phyloP scores from a whole-genome alignment of 257 asterid genomes.

The Verbascum thapsus region DNA sequence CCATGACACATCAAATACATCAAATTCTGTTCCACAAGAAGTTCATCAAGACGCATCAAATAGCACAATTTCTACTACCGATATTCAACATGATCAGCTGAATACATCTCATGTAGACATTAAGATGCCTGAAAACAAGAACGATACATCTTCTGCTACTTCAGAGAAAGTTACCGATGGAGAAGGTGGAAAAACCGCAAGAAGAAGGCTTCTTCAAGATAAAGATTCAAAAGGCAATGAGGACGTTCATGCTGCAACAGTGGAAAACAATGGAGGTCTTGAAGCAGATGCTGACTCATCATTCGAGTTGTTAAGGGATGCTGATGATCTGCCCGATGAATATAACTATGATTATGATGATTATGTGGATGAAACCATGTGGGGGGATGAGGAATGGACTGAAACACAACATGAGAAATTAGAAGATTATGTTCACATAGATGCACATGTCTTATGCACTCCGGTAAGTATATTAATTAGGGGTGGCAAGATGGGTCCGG shows the following conservation, averaged over 20 bases:
- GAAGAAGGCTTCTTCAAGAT: slow-evolving; percentile 89
- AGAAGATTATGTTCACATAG: slow-evolving; percentile 85
- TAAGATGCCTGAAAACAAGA: slow-evolving; percentile 46
- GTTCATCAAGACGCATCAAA: slow-evolving; percentile 39
- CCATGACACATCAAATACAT: slow-evolving; percentile 34
- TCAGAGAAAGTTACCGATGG: too few relatives aligned
- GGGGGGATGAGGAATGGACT: slow-evolving; percentile 93
- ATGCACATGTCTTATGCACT: slow-evolving; percentile 90
- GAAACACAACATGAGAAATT: slow-evolving; percentile 81
- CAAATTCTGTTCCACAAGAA: slow-evolving; percentile 44
- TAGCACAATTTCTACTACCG: slow-evolving; percentile 37
- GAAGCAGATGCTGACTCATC: slow-evolving; percentile 94
- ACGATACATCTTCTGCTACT: slow-evolving; percentile 46
- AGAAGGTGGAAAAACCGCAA: too few relatives aligned
- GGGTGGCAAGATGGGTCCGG: too few relatives aligned
- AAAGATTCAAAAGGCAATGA: slow-evolving; percentile 48
- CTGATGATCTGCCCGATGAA: slow-evolving; percentile 87
- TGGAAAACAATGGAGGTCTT: slow-evolving; percentile 75
- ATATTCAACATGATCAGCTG: slow-evolving; percentile 42
- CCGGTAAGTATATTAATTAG: slow-evolving; percentile 89
- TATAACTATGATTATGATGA: slow-evolving; percentile 94
- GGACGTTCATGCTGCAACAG: slow-evolving; percentile 68
- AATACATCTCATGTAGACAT: slow-evolving; percentile 50
- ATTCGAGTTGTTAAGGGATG: slow-evolving; percentile 82
- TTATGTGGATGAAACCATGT: slow-evolving; percentile 78